Evolutionary conservation across 1,284 basidiomycete species (phyloP).

Genomic region (Ustilago lituana): DNA sequence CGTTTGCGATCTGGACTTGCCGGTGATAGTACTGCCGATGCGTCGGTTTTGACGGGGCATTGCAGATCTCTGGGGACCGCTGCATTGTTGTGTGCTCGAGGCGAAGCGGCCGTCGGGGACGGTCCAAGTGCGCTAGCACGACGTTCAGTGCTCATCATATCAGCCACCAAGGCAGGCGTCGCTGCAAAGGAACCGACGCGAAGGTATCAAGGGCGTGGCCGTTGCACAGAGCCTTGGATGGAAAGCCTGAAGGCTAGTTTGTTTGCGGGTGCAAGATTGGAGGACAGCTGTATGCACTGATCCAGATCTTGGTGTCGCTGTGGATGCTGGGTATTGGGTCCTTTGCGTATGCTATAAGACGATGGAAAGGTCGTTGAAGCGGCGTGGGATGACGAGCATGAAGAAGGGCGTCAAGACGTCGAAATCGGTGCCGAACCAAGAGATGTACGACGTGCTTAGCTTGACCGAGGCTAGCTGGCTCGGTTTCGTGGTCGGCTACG

Average conservation of each 20-base stretch:
- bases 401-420: background rate
- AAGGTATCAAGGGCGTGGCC: background rate
- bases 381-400: background rate
- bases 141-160: conserved; percentile 50
- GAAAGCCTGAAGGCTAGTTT: too few relatives aligned
- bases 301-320: too few relatives aligned
- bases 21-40: conserved; percentile 5
- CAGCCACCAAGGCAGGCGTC: conserved; percentile 11
- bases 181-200: background rate
- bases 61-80: conserved; percentile 30
- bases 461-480: too few relatives aligned
- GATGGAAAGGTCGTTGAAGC: too few relatives aligned
- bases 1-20: conserved; percentile 38
- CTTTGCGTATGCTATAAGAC: background rate
- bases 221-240: background rate
- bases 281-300: too few relatives aligned
- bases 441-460: too few relatives aligned
- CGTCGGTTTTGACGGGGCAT: conserved; percentile 8
- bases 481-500: background rate
- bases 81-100: conserved; percentile 16
- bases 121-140: conserved; percentile 32
- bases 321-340: too few relatives aligned
- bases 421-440: too few relatives aligned
- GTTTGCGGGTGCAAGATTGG: too few relatives aligned
- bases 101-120: conserved; percentile 26